Conservation (phyloP, 2,329 filamentous ascomycete genomes). For the Alternaria rosae region DNA sequence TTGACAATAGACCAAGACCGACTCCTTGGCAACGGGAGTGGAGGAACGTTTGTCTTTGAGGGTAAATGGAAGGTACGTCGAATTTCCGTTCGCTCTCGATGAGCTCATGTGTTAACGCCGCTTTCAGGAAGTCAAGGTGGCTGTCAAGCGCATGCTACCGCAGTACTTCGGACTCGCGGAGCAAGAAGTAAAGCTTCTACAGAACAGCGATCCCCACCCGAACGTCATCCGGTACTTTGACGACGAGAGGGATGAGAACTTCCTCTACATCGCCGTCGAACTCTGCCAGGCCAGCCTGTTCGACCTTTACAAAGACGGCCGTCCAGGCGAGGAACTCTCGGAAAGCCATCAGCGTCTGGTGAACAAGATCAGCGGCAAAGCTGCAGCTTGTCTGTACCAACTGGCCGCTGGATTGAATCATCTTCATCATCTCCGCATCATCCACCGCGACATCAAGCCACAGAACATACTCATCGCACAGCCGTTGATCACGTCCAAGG, state of each 20-base stretch:
- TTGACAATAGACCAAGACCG: constrained; percentile 66
- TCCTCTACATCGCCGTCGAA: constrained; percentile 95
- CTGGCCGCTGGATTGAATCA: constrained; percentile 89
- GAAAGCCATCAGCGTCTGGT: constrained; percentile 72
- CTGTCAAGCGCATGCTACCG: constrained; percentile 95
- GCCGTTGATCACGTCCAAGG: constrained; percentile 71
- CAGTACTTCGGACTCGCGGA: constrained; percentile 96
- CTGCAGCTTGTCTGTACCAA: constrained; percentile 83
- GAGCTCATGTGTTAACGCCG: constrained; percentile 11
- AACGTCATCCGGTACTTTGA: constrained; percentile 98
- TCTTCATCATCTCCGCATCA: constrained; percentile 89
- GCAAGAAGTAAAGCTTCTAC: constrained; percentile 87
- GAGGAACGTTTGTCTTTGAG: constrained; percentile 94
- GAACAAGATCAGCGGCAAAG: constrained; percentile 74
- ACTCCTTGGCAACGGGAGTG: constrained; percentile 79
- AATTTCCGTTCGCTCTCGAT: background rate
- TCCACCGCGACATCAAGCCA: constrained; percentile 95
- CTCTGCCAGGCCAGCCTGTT: constrained; percentile 92
- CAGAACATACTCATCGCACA: constrained; percentile 91
- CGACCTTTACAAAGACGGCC: constrained; percentile 79
- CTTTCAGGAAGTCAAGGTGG: constrained; percentile 76
- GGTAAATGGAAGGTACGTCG: constrained; percentile 77
- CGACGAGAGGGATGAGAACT: constrained; percentile 85
- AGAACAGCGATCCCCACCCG: constrained; percentile 93
- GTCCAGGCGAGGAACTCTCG: constrained; percentile 58